These are phyloP conservation scores for Spirogloea muscicola DNA, from an alignment of 139 green algal species.

Conservation along the genomic window DNA sequence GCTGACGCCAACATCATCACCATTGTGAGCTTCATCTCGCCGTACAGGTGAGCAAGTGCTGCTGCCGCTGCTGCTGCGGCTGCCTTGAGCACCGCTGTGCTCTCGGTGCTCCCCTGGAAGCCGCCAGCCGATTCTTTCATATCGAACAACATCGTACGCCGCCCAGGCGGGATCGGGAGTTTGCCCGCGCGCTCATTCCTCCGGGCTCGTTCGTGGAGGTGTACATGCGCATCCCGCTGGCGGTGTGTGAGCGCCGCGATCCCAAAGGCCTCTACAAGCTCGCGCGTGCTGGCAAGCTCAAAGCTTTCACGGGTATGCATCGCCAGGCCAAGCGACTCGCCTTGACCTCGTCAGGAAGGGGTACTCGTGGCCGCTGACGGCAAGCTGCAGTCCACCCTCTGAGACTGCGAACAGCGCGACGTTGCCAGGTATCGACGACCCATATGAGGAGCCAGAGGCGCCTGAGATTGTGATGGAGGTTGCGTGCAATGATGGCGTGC, in stretches of 20 bases:
- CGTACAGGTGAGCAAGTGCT: slow-evolving; percentile 73
- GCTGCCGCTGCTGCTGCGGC: slow-evolving; percentile 5
- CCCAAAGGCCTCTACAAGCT: slow-evolving; percentile 95
- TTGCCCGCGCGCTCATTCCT: slow-evolving; percentile 59
- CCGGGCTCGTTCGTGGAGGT: slow-evolving; percentile 75
- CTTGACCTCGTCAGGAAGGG: too few species aligned
- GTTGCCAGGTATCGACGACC: slow-evolving; percentile 84
- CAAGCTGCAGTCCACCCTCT: too few species aligned
- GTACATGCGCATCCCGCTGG: slow-evolving; percentile 83
- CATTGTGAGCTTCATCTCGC: slow-evolving; percentile 89
- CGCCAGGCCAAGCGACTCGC: too few species aligned
- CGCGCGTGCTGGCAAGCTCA: slow-evolving; percentile 82
- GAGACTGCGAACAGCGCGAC: too few species aligned
- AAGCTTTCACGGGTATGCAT: slow-evolving; percentile 61
- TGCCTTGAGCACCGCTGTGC: background rate
- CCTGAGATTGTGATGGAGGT: slow-evolving; percentile 78
- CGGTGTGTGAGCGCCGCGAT: slow-evolving; percentile 86
- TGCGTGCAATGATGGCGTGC: slow-evolving; percentile 53
- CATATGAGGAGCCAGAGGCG: slow-evolving; percentile 80
- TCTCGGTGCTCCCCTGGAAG: too few species aligned
- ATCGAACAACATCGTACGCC: too few species aligned
- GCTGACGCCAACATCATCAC: slow-evolving; percentile 83
- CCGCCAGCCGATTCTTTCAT: too few species aligned
- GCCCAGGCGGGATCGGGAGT: slow-evolving; percentile 61
- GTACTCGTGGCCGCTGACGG: too few species aligned